phyloP scores from a whole-genome alignment of 192 early-diverging fungal species.

The Linnemannia zychae region DNA sequence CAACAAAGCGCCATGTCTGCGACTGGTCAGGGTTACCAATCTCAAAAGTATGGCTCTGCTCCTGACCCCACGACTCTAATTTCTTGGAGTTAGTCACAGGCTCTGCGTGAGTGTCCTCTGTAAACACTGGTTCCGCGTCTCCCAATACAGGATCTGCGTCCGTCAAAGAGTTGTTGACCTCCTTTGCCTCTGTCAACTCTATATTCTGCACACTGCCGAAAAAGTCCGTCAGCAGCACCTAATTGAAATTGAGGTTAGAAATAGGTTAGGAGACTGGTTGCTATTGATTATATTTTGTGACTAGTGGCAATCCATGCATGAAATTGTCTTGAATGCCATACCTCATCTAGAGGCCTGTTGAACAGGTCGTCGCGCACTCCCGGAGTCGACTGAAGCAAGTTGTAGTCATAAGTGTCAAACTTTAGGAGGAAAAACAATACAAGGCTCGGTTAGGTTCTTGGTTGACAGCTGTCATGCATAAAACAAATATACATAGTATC shows the following conservation, averaged over 20 bases:
- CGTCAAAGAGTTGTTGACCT: not conserved
- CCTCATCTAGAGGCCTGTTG: slow-evolving; percentile 80
- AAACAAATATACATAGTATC: not conserved
- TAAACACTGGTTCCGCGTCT: slow-evolving; percentile 12
- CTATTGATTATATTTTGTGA: not conserved
- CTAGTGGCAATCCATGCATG: too few species aligned
- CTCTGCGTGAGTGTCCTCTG: not conserved
- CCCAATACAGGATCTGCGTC: not conserved
- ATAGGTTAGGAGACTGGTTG: not conserved
- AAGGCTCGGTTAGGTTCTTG: not conserved
- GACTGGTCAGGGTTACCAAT: slow-evolving; percentile 42
- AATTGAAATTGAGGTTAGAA: not conserved
- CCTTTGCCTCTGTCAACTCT: slow-evolving; percentile 75
- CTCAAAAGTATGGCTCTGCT: slow-evolving; percentile 45
- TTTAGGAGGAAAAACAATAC: too few species aligned
- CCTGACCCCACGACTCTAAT: not conserved
- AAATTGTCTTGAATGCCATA: slow-evolving; percentile 51
- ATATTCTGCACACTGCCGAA: slow-evolving; percentile 96
- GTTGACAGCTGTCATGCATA: not conserved
- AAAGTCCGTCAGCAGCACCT: slow-evolving; percentile 92
- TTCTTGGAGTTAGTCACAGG: not conserved
- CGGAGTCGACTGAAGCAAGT: slow-evolving; percentile 83
- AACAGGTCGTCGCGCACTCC: slow-evolving; percentile 91
- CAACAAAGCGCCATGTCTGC: slow-evolving; percentile 37
- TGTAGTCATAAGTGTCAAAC: slow-evolving; percentile 87